Percentiles rank a stretch among this genome's conserved stretches.
phyloP scores from a whole-genome alignment of 345 rosid genomes.

The Bretschneidera sinensis region DNA sequence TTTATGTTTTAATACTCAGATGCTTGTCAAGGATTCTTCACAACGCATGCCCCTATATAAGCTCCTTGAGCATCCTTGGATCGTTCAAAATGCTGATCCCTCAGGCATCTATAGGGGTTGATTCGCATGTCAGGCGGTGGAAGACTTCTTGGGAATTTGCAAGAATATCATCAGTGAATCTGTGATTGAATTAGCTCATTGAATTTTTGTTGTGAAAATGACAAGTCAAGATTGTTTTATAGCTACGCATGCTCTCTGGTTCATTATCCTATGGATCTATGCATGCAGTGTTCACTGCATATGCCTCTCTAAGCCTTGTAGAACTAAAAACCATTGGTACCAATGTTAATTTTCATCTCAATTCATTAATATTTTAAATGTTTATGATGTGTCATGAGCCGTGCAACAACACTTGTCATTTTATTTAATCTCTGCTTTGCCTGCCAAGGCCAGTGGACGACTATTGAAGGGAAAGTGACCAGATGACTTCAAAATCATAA shows the following conservation, averaged over 20 bases:
- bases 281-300: not conserved
- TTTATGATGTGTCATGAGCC: too few species aligned
- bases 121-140: not conserved
- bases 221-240: not conserved
- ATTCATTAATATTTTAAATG: conserved; percentile 7
- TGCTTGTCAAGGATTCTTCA: conserved; percentile 90
- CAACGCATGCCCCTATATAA: conserved; percentile 80
- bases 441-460: too few species aligned
- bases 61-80: conserved; percentile 96
- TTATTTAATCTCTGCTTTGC: conserved; percentile 1
- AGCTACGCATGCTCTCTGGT: not conserved
- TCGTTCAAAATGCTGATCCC: conserved; percentile 89
- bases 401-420: too few species aligned
- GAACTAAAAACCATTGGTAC: conserved; percentile 12
- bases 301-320: conserved; percentile 17
- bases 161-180: too few species aligned
- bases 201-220: not conserved
- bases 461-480: too few species aligned
- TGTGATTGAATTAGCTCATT: not conserved
- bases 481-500: too few species aligned
- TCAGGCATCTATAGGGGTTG: conserved; percentile 69
- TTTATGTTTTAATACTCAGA: conserved; percentile 32
- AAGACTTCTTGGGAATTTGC: not conserved
- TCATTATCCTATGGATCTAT: not conserved
- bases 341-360: conserved; percentile 5